A percentile compares a stretch with the other conserved stretches of the same genome.
Evolutionary conservation across 2,329 filamentous ascomycete genomes (phyloP).

Genomic region (Gaeumannomyces sp.): DNA sequence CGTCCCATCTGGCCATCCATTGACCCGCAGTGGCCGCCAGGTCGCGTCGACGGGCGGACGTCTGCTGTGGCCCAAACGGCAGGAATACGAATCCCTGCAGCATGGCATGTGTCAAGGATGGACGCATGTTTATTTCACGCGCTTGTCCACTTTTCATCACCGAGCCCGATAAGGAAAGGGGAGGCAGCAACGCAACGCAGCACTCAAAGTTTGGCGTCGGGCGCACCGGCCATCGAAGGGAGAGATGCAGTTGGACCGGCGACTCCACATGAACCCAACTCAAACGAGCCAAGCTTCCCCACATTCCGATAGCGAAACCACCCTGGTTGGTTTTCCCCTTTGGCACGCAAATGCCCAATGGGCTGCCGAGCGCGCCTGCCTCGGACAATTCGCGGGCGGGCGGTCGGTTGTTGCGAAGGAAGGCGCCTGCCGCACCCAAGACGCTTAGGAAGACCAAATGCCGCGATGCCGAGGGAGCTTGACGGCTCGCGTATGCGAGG

Average conservation of each 20-base stretch:
- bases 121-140: neutral
- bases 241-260: too few species aligned
- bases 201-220: too few species aligned
- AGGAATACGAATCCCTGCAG: neutral
- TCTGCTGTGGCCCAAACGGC: neutral
- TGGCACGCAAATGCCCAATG: too few species aligned
- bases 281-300: neutral
- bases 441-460: neutral
- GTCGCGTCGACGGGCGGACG: neutral
- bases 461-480: neutral
- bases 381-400: neutral
- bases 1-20: neutral
- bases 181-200: too few species aligned
- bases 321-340: neutral
- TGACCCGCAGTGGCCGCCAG: neutral
- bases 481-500: too few species aligned
- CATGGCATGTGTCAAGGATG: neutral
- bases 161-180: neutral
- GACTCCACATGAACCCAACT: neutral
- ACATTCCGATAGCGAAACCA: neutral
- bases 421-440: neutral
- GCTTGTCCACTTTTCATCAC: conserved; percentile 1
- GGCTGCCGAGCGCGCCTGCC: neutral
- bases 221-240: too few species aligned
- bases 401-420: too few species aligned